Percentiles rank a stretch among this genome's conserved stretches.
Evolutionary conservation across 2,329 filamentous ascomycete species (phyloP).

Genomic region (Biscogniauxia marginata): DNA sequence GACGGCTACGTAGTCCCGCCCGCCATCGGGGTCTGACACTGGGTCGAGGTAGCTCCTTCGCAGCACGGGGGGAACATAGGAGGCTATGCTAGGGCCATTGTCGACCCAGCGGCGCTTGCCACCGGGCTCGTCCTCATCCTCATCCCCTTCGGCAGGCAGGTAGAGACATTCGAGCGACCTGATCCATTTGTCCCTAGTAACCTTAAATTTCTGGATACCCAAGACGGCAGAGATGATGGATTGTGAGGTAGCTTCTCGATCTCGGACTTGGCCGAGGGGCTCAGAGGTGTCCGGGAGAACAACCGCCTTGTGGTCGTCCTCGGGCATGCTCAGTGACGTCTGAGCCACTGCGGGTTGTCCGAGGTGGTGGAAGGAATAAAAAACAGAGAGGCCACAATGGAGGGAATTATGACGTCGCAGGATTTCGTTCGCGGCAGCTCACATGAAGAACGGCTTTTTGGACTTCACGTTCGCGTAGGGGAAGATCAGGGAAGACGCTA

Average conservation of each 20-base stretch:
- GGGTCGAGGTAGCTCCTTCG: slow-evolving; percentile 25
- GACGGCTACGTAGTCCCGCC: slow-evolving; percentile 28
- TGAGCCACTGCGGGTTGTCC: neutral
- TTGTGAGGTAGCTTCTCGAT: slow-evolving; percentile 12
- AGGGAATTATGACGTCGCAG: neutral
- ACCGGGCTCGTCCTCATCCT: slow-evolving; percentile 20
- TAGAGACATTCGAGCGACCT: slow-evolving; percentile 30
- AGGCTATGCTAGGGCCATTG: slow-evolving; percentile 20
- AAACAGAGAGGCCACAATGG: neutral
- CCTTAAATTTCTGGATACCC: slow-evolving; percentile 21
- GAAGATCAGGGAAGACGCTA: neutral
- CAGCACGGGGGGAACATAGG: slow-evolving; percentile 16
- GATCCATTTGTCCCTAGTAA: slow-evolving; percentile 28
- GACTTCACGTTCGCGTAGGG: too few species aligned
- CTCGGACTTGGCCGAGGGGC: slow-evolving; percentile 28
- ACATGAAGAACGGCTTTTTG: neutral
- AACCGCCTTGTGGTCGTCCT: slow-evolving; percentile 20
- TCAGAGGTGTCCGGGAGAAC: slow-evolving; percentile 27
- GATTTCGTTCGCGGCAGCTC: neutral
- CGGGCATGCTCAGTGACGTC: slow-evolving; percentile 25
- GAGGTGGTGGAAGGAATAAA: neutral
- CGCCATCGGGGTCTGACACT: slow-evolving; percentile 16
- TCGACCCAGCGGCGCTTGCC: slow-evolving; percentile 26
- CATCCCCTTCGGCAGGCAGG: slow-evolving; percentile 11
- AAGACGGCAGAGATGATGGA: slow-evolving; percentile 26